phyloP scores from a whole-genome alignment of 805 yeast species.

The Priceomyces melissophilus region DNA sequence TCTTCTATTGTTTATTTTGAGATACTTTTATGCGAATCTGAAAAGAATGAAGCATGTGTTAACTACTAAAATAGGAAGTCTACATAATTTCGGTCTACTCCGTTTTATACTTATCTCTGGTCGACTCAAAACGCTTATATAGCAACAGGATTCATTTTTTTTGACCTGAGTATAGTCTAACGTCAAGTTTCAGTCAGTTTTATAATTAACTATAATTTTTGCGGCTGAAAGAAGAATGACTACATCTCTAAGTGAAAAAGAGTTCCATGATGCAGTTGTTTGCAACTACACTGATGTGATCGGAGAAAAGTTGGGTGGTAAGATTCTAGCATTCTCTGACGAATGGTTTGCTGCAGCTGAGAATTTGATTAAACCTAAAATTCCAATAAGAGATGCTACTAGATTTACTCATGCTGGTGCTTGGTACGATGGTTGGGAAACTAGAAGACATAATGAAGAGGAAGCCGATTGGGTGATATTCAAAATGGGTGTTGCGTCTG shows the following conservation, averaged over 20 bases:
- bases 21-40: no score
- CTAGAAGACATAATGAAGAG: constrained; percentile 84
- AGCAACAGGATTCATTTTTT: no score
- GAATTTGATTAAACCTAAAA: constrained; percentile 75
- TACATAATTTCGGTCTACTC: no score
- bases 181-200: no score
- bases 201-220: no score
- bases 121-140: no score
- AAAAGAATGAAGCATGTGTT: no score
- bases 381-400: constrained; percentile 80
- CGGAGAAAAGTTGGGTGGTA: constrained; percentile 81
- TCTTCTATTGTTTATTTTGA: no score
- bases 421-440: constrained; percentile 99
- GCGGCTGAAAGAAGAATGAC: constrained; percentile 11
- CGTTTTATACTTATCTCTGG: no score
- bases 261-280: constrained; percentile 47
- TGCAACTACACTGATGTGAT: constrained; percentile 70
- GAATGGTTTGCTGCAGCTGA: constrained; percentile 96
- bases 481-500: constrained; percentile 79
- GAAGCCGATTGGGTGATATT: constrained; percentile 87
- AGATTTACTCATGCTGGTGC: constrained; percentile 83
- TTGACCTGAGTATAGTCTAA: no score
- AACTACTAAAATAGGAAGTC: no score
- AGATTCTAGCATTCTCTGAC: constrained; percentile 66
- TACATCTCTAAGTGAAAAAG: constrained; percentile 20